phyloP scores from a whole-genome alignment of 306 rosid species.

The Prunus fruticosa region DNA sequence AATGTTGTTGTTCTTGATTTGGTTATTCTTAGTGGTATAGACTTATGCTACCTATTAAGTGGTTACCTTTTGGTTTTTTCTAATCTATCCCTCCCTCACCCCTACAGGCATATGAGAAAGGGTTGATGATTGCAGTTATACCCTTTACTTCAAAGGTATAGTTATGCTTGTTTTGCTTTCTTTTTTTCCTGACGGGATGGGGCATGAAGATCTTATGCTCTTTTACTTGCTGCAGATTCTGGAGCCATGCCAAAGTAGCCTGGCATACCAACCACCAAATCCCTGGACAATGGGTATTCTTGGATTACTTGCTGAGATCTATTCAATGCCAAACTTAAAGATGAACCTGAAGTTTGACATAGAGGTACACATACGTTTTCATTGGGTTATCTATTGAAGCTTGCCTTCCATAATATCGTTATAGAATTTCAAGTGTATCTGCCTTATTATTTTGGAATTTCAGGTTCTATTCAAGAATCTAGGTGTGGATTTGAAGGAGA shows the following conservation, averaged over 20 bases:
- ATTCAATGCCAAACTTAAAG: slow-evolving; percentile 98
- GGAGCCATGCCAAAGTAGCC: slow-evolving; percentile 92
- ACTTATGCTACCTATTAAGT: background rate
- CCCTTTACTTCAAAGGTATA: slow-evolving; percentile 98
- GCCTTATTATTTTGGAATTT: slow-evolving; percentile 14
- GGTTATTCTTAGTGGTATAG: background rate
- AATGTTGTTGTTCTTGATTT: slow-evolving; percentile 2
- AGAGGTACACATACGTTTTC: slow-evolving; percentile 46
- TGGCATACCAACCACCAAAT: slow-evolving; percentile 97
- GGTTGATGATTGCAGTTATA: slow-evolving; percentile 98
- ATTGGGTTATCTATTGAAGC: background rate
- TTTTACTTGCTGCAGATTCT: slow-evolving; percentile 54
- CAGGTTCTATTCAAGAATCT: slow-evolving; percentile 94
- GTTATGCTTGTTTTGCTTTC: slow-evolving; percentile 10
- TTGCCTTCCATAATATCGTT: background rate
- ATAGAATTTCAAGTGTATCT: background rate
- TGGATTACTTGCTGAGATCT: slow-evolving; percentile 95
- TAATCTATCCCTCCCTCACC: background rate
- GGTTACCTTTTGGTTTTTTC: slow-evolving; percentile 9
- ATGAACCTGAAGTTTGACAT: slow-evolving; percentile 99
- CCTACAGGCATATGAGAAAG: slow-evolving; percentile 95
- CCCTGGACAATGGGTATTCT: slow-evolving; percentile 99
- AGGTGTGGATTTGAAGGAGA: slow-evolving; percentile 91
- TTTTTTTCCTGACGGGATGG: slow-evolving; percentile 5
- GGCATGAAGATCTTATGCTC: slow-evolving; percentile 7